Evolutionary conservation across 257 asterid genomes (phyloP), one percentile per base, ranked within the genome.

Genomic region (Cordia subcordata): DNA sequence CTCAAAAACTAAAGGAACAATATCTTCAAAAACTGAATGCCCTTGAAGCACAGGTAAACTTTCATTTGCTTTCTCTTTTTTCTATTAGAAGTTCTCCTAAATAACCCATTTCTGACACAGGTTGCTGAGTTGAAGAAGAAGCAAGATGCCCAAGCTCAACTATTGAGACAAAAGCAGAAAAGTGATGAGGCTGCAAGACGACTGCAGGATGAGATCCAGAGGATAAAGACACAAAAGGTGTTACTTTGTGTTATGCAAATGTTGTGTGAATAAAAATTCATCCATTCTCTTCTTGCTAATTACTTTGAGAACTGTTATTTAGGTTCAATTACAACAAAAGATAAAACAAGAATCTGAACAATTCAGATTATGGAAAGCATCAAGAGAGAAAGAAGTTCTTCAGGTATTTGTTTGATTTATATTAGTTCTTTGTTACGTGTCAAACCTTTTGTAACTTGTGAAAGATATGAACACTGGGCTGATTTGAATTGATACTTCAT

Each of bases 321-420:
- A 84, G 99, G 99, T 93, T 72, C 96, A 89, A 82, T 79, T 93
- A 68, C 99, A 93, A 80, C 97, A 93, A 75, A 93, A 85, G 81
- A 89, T 93, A 59, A 93, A 93, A 79, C 97, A 86, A 77, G 99
- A 93, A 73, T 93, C 97, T 37, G 99, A 93, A 66, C 99, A 89
- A 68, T 93, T 93, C 70, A 89, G 99, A 68, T 74, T 60, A 53
- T 93, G 99, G 99, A 93, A 86, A 80, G 95, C 96, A 69, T 85
- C 84, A 62, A 80, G 99, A 23, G 99, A 93, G 74, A 93, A 93
- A 72, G 99, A 93, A 80, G 94, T 93, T 58, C 96, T 93, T 57
- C 99, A 89, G 99, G 97, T 93, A 71, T 52, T 49, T 8, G 20
- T 47, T 11, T 32, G 39, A 8, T 54, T 58, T 37, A 49, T 14